Conservation (phyloP, 2,329 filamentous ascomycete genomes). For the Colletotrichum trifolii region DNA sequence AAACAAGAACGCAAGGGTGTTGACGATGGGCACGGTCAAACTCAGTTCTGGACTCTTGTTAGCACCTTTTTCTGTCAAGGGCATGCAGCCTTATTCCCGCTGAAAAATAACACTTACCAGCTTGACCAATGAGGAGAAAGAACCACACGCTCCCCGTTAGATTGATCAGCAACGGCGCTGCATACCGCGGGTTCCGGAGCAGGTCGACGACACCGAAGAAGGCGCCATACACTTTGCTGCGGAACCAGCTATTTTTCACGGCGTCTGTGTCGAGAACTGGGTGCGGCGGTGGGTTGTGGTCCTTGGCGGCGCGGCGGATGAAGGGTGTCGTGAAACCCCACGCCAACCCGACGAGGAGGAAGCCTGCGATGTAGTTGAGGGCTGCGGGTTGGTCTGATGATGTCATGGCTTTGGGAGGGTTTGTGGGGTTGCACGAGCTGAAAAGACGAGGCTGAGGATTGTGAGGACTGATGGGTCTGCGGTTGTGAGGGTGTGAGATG, state of each 20-base stretch:
- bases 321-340: conserved; percentile 96
- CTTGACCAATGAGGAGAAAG: conserved; percentile 91
- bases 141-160: conserved; percentile 97
- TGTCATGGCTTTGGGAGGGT: conserved; percentile 17
- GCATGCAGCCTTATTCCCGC: background rate
- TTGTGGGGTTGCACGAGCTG: conserved; percentile 15
- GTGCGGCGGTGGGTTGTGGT: conserved; percentile 74
- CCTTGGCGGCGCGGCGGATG: conserved; percentile 85
- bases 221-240: conserved; percentile 69
- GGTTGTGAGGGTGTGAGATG: too few species aligned
- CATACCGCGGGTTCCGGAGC: conserved; percentile 83
- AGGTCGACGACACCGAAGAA: conserved; percentile 83
- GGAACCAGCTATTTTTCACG: conserved; percentile 69
- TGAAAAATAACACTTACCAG: conserved; percentile 69
- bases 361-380: conserved; percentile 88
- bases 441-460: background rate
- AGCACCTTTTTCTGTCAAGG: background rate
- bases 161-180: conserved; percentile 86
- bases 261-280: conserved; percentile 62
- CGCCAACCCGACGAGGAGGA: conserved; percentile 88
- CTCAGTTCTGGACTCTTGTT: conserved; percentile 75
- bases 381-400: conserved; percentile 55
- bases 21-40: conserved; percentile 93
- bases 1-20: conserved; percentile 94
- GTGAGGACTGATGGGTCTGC: conserved; percentile 4